Conservation (phyloP, 305 asterid species). For the Rubia tinctorum region DNA sequence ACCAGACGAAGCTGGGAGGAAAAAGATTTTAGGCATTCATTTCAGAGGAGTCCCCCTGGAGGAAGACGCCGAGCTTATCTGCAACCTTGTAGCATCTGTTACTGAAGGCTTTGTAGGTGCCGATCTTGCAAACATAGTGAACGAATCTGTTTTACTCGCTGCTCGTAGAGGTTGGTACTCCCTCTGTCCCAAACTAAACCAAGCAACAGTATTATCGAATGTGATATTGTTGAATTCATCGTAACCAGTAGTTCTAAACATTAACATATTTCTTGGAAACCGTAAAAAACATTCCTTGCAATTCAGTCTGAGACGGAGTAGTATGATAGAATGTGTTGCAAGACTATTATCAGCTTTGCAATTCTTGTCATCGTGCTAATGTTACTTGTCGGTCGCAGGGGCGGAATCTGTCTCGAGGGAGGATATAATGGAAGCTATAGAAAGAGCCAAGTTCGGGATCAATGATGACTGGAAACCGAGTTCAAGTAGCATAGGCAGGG, state of each 20-base stretch:
- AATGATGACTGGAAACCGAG: constrained; percentile 42
- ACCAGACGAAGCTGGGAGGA: constrained; percentile 93
- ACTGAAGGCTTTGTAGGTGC: constrained; percentile 94
- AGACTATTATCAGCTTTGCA: not conserved
- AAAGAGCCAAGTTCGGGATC: constrained; percentile 85
- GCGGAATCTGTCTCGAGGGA: constrained; percentile 76
- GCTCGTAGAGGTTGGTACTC: constrained; percentile 81
- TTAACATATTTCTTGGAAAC: too few relatives aligned
- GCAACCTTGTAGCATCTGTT: constrained; percentile 83
- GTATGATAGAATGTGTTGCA: not conserved
- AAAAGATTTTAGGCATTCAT: constrained; percentile 82
- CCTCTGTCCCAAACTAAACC: too few relatives aligned
- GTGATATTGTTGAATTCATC: too few relatives aligned
- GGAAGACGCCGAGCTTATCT: constrained; percentile 67
- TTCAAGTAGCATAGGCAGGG: constrained; percentile 53
- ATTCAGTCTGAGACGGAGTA: too few relatives aligned
- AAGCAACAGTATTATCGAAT: too few relatives aligned
- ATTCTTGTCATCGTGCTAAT: not conserved
- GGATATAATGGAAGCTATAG: constrained; percentile 91
- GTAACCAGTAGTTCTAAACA: too few relatives aligned
- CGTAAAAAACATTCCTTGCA: too few relatives aligned
- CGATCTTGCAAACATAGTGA: constrained; percentile 92
- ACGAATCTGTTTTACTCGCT: constrained; percentile 93
- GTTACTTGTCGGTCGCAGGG: constrained; percentile 40
- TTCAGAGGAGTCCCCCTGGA: constrained; percentile 87